A percentile compares a stretch with the other conserved stretches of the same genome.
Conservation (phyloP, 1,139 yeast species). For the Magnusiomyces clavatus region DNA sequence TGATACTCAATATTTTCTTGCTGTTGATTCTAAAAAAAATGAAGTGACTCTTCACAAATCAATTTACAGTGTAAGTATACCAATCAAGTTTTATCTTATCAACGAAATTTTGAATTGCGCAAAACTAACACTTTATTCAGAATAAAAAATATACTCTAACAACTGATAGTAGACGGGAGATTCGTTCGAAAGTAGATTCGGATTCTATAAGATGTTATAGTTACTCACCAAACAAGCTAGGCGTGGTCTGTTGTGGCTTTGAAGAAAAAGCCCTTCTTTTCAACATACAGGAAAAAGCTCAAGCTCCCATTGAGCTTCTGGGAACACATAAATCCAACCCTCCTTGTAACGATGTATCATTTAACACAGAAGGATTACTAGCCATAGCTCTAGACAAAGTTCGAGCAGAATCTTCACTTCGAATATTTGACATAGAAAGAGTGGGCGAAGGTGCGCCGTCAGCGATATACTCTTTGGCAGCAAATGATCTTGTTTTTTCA, state of each 20-base stretch:
- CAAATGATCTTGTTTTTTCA: conserved; percentile 69
- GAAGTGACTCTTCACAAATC: conserved; percentile 57
- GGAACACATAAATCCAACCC: conserved; percentile 62
- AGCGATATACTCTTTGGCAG: conserved; percentile 55
- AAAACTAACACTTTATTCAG: background rate
- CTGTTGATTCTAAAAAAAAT: conserved; percentile 63
- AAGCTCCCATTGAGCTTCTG: conserved; percentile 27
- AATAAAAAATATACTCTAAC: background rate
- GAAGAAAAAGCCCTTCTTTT: conserved; percentile 62
- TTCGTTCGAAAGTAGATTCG: too few species aligned
- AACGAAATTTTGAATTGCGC: too few species aligned
- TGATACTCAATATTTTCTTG: conserved; percentile 49
- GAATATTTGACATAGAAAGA: conserved; percentile 73
- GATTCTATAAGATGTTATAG: background rate
- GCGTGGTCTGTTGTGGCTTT: conserved; percentile 62
- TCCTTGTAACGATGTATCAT: conserved; percentile 68
- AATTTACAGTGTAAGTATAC: background rate
- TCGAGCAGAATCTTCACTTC: conserved; percentile 68
- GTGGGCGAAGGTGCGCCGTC: conserved; percentile 7
- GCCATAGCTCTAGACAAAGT: conserved; percentile 80
- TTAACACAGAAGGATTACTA: conserved; percentile 55
- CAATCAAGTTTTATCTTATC: background rate
- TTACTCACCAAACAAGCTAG: conserved; percentile 10
- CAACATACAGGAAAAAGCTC: conserved; percentile 41
- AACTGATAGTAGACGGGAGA: too few species aligned